Percentiles rank a stretch among this genome's conserved stretches.
These are phyloP conservation scores for Fusarium ramigenum DNA, from an alignment of 2,329 filamentous ascomycete genomes.

Conservation along the genomic window DNA sequence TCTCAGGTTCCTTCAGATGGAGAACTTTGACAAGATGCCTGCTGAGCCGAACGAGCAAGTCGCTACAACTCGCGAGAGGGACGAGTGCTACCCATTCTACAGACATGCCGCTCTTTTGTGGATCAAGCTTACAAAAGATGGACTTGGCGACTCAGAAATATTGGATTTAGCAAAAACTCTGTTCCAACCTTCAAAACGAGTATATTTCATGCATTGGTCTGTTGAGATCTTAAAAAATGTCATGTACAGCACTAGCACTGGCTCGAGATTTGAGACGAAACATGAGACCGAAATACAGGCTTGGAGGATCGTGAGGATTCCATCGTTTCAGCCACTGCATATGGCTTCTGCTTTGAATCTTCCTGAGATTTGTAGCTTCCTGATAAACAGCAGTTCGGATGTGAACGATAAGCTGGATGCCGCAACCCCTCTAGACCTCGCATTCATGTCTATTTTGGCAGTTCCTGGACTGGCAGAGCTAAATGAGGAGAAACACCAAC, in stretches of 20 bases:
- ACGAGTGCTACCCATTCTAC: constrained; percentile 10
- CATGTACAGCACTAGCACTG: background rate
- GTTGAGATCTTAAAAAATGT: background rate
- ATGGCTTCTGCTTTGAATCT: constrained; percentile 18
- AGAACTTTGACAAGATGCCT: background rate
- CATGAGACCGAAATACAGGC: background rate
- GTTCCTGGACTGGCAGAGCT: background rate
- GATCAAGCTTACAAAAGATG: background rate
- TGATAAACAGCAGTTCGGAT: background rate
- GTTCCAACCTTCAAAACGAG: background rate
- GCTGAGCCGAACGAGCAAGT: background rate
- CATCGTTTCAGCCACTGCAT: background rate
- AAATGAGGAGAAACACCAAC: fast-evolving
- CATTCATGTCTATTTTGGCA: background rate
- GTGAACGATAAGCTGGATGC: background rate
- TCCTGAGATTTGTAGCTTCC: constrained; percentile 1
- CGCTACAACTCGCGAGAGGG: no score
- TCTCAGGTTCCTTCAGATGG: constrained; percentile 6
- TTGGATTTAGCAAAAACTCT: background rate
- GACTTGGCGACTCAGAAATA: fast-evolving
- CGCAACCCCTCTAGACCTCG: background rate
- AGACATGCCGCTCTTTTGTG: background rate
- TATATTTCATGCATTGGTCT: background rate
- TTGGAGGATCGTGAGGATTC: background rate
- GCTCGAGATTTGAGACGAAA: no score